Base-by-base conservation (phyloP, 2,329 filamentous ascomycete genomes). In the Akanthomyces muscarius region DNA sequence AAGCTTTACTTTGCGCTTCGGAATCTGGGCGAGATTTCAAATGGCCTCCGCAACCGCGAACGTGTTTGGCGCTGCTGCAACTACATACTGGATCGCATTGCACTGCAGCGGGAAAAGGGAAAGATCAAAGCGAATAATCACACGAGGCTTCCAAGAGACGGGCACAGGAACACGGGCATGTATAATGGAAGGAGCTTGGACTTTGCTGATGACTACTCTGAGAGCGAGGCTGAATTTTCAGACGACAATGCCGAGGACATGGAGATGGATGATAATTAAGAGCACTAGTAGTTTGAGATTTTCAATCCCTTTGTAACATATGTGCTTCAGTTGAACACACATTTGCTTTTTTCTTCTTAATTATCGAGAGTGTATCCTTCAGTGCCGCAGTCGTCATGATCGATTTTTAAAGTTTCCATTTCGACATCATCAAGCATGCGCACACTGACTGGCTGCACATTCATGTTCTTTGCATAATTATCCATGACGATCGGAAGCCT, bases 361-460 rank as follows among this genome's bases (percentile, higher is more conserved):
- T 36, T 18, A 18, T 61, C 50, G 2, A 61, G 47, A 13, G 21
- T 30, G n/a, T 47, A 53, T 25, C 48, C 58, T 10, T 53, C 48
- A 1, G 48, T 61, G 33, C 48, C 58, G 2, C 48, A 61, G n/a
- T 52, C 36, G 10, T 61, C 48, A 13, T 52, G 30, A 2, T 61
- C 28, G 7, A 61, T 52, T 3, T 53, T 52, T 8, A 53, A 5
- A 33, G 25, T 18, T 8, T 44, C 28, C 14, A 64, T 14, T 2
- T 69, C 66, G 1, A 73, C 38, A 1, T 58, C 65, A 10, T 72
- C 69, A 23, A 73, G 28, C 8, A 63, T 55, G 10, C 71, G 65
- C 11, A 70, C 64, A 58, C 70, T 70, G 7, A 72, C n/a, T 1
- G 70, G 71, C 62, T 67, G 66, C 58, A 71, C n/a, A 5, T 48